phyloP scores from a whole-genome alignment of 2,329 filamentous ascomycete genomes.

The Botryotinia globosa region DNA sequence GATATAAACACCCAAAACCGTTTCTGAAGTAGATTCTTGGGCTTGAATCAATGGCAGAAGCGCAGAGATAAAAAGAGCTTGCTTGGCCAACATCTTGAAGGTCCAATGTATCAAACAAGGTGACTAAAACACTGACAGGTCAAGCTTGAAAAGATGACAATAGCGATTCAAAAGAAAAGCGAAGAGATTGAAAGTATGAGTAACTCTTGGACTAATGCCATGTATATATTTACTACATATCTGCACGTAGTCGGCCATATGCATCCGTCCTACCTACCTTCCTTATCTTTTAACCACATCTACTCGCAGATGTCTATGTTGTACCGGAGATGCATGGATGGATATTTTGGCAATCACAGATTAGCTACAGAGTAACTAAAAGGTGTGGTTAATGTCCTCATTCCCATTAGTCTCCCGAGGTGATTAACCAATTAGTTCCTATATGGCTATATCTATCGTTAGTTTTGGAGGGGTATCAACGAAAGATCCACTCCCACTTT shows the following conservation, averaged over 20 bases:
- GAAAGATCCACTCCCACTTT: not conserved
- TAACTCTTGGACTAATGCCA: not conserved
- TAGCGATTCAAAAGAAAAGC: not conserved
- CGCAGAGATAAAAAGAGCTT: slow-evolving; percentile 43
- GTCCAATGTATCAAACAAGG: not conserved
- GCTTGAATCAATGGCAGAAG: slow-evolving; percentile 40
- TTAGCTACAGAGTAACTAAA: not conserved
- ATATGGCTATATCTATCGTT: not conserved
- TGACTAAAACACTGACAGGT: not conserved
- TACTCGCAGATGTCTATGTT: not conserved
- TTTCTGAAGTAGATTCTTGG: slow-evolving; percentile 38
- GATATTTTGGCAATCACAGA: not conserved
- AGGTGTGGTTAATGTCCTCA: not conserved
- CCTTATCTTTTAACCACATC: not conserved
- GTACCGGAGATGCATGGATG: slow-evolving; percentile 13
- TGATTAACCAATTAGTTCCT: not conserved
- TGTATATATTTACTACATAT: not conserved
- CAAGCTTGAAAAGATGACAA: not conserved
- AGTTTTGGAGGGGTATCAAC: not conserved
- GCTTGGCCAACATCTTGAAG: slow-evolving; percentile 39
- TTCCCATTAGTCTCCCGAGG: not conserved
- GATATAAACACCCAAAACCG: slow-evolving; percentile 70
- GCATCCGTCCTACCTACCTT: not conserved
- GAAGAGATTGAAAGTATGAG: not conserved
- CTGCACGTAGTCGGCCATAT: not conserved